Evolutionary conservation across 164 flowering plant species (phyloP).

Genomic region (Chimonanthus salicifolius): DNA sequence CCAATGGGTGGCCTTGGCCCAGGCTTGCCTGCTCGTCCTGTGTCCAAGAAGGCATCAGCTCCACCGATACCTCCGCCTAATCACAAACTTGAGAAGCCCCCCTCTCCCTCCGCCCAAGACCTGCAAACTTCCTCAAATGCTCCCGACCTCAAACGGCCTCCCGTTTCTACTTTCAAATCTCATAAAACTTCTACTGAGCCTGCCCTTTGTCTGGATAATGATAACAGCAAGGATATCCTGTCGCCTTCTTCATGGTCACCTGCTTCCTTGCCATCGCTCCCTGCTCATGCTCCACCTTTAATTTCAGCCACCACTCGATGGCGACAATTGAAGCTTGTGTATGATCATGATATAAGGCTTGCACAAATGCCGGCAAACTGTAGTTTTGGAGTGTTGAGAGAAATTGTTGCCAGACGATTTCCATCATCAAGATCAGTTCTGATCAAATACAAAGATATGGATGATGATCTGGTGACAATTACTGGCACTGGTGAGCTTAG

Average conservation of each 20-base stretch:
- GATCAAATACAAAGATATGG: constrained; percentile 85
- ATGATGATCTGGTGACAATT: constrained; percentile 92
- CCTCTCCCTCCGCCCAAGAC: constrained; percentile 11
- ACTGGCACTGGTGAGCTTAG: constrained; percentile 77
- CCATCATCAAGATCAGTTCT: constrained; percentile 82
- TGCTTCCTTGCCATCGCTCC: constrained; percentile 1
- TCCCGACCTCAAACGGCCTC: constrained; percentile 35
- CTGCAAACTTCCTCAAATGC: constrained; percentile 28
- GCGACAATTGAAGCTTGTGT: constrained; percentile 88
- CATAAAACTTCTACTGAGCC: constrained; percentile 29
- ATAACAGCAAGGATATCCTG: constrained; percentile 25
- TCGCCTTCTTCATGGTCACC: constrained; percentile 7
- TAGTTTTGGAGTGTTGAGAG: constrained; percentile 65
- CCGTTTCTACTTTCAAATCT: constrained; percentile 56
- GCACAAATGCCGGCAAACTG: constrained; percentile 87
- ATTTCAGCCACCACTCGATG: constrained; percentile 26
- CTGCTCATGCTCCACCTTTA: constrained; percentile 15
- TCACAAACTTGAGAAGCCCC: constrained; percentile 40
- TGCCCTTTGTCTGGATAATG: constrained; percentile 12
- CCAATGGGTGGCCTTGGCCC: constrained; percentile 90
- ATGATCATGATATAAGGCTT: constrained; percentile 94
- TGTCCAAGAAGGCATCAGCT: constrained; percentile 40
- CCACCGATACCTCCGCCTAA: constrained; percentile 13
- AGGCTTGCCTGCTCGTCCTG: constrained; percentile 80
- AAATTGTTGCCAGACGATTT: constrained; percentile 64